Conservation (phyloP, 148 eudicot species). For the Talinum fruticosum region DNA sequence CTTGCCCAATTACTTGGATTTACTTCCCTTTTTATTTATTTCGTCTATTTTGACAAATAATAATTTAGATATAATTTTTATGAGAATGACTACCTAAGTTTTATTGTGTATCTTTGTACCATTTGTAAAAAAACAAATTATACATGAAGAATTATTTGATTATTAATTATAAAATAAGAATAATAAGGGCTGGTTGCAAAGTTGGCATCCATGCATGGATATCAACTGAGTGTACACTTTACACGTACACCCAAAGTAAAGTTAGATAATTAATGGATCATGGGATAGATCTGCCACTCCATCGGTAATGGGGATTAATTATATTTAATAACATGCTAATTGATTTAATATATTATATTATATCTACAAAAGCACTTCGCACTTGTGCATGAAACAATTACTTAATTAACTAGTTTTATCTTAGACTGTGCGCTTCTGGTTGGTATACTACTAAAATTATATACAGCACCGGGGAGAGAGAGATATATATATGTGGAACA, state of each 20-base stretch:
- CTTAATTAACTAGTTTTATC: neutral
- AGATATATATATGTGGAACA: neutral
- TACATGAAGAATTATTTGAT: too few species aligned
- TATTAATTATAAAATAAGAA: neutral
- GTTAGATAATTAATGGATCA: neutral
- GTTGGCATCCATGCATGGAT: constrained; percentile 13
- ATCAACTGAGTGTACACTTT: neutral
- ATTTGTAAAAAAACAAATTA: too few species aligned
- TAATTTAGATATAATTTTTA: too few species aligned
- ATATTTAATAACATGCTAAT: neutral
- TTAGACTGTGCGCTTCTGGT: neutral
- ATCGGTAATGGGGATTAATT: neutral
- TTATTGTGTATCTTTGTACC: too few species aligned
- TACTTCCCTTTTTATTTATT: too few species aligned
- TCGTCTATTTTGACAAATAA: too few species aligned
- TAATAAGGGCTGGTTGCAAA: neutral
- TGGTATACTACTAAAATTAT: neutral
- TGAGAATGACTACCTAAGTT: too few species aligned
- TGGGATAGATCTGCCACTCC: neutral
- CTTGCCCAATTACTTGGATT: too few species aligned
- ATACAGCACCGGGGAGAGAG: neutral
- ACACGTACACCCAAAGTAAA: constrained; percentile 10
- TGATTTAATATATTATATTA: too few species aligned
- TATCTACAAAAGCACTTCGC: neutral
- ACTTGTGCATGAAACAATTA: neutral